A percentile compares a stretch with the other conserved stretches of the same genome.
These are phyloP conservation scores for Globisporangium paroecandrum DNA, from an alignment of 352 stramenopile species.

Conservation along the genomic window DNA sequence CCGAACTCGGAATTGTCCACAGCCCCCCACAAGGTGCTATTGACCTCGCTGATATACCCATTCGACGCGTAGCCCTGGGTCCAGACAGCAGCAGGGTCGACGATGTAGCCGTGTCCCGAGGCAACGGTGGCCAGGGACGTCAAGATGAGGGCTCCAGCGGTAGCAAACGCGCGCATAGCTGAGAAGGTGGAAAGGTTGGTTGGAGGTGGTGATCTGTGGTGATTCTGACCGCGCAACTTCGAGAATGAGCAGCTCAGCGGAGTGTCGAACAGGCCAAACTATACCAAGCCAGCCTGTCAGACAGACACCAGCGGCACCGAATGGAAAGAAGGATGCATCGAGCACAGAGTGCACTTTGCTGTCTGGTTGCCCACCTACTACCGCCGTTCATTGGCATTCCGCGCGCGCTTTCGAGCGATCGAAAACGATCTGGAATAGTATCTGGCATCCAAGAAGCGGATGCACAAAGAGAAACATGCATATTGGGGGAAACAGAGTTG, in stretches of 20 bases:
- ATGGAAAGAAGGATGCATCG: background rate
- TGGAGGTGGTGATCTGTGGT: background rate
- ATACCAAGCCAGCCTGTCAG: background rate
- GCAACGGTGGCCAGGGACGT: constrained; percentile 14
- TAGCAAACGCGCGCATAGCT: constrained; percentile 10
- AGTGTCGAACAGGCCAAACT: background rate
- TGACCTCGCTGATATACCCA: constrained; percentile 25
- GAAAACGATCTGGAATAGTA: background rate
- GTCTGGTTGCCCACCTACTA: background rate
- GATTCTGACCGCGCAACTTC: background rate
- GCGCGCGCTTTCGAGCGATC: background rate
- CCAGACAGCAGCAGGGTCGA: constrained; percentile 36
- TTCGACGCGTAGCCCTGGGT: constrained; percentile 26
- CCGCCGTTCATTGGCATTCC: background rate
- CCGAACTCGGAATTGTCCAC: constrained; percentile 24
- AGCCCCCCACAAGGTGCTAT: constrained; percentile 18
- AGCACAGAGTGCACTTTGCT: background rate
- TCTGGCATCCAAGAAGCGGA: background rate
- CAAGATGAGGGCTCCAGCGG: constrained; percentile 8
- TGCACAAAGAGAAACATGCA: background rate
- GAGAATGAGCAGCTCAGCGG: constrained; percentile 6
- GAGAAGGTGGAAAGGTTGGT: background rate
- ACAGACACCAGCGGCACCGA: background rate
- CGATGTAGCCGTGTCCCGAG: constrained; percentile 33
- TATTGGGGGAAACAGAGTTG: background rate